Percentiles rank a stretch among this genome's conserved stretches.
Evolutionary conservation across 208 protist species (phyloP).

Genomic region (Wallacemonas sp.): DNA sequence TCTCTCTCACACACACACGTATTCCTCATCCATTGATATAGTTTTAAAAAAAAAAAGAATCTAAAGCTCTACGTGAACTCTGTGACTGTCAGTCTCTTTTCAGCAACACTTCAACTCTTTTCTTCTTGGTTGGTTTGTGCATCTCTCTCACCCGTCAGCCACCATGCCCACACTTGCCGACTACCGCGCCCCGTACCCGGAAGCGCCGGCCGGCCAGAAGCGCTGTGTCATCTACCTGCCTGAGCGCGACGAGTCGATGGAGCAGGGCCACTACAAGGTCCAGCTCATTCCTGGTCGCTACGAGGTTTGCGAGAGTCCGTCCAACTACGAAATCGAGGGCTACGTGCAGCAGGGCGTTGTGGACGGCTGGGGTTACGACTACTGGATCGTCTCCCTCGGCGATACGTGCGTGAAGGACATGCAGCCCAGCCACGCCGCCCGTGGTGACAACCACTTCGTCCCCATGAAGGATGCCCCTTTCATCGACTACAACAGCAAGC

Average conservation of each 20-base stretch:
- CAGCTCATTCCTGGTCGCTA: constrained; percentile 37
- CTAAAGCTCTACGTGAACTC: not conserved
- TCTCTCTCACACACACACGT: not conserved
- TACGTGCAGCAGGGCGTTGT: constrained; percentile 3
- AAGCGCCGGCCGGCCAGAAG: constrained; percentile 22
- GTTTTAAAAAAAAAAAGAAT: no score
- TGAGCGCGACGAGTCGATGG: constrained; percentile 8
- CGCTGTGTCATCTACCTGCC: constrained; percentile 42
- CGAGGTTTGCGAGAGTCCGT: not conserved
- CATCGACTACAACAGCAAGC: constrained; percentile 41
- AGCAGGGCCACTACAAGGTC: constrained; percentile 21
- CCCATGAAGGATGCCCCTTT: constrained; percentile 15
- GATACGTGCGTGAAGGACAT: constrained; percentile 14
- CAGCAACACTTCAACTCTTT: not conserved
- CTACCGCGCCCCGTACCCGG: constrained; percentile 35
- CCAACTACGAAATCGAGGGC: constrained; percentile 11
- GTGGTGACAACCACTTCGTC: constrained; percentile 9
- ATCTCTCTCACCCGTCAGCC: not conserved
- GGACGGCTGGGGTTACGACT: constrained; percentile 25
- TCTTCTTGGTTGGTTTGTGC: not conserved
- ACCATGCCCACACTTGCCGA: constrained; percentile 29
- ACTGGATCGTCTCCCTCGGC: constrained; percentile 13
- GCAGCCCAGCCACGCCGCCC: not conserved
- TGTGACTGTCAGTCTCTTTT: no score
- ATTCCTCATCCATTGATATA: no score